Percentiles rank a stretch among this genome's conserved stretches.
These are phyloP conservation scores for Aspergillus brunneoviolaceus DNA, from an alignment of 2,329 filamentous ascomycete species.

Conservation along the genomic window DNA sequence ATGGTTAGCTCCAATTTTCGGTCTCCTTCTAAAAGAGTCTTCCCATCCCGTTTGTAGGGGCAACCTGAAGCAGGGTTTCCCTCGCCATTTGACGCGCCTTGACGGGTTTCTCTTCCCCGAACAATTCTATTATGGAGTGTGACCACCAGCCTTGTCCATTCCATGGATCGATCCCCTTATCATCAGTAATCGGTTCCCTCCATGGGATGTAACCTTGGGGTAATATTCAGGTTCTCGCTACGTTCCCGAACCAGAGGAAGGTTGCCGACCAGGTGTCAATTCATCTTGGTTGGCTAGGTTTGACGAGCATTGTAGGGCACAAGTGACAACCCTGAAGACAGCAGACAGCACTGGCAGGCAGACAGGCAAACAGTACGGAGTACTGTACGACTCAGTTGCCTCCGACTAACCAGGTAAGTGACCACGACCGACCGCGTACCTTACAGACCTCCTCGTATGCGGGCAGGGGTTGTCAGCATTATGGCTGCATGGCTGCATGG, in stretches of 20 bases:
- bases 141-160: neutral
- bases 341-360: neutral
- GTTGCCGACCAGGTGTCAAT: neutral
- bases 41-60: neutral
- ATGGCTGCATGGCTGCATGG: neutral
- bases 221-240: neutral
- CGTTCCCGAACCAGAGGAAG: neutral
- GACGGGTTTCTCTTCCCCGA: no score
- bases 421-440: neutral
- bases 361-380: neutral
- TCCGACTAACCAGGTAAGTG: no score
- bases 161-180: no score
- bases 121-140: neutral
- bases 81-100: no score
- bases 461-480: neutral
- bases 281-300: no score
- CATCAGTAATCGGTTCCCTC: neutral
- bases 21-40: neutral
- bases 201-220: neutral
- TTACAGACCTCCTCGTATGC: conserved; percentile 7
- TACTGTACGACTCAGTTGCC: no score
- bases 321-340: no score
- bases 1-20: neutral
- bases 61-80: neutral
- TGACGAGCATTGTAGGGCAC: no score